phyloP scores from a whole-genome alignment of 805 yeast genomes.

The Metschnikowia shivogae region DNA sequence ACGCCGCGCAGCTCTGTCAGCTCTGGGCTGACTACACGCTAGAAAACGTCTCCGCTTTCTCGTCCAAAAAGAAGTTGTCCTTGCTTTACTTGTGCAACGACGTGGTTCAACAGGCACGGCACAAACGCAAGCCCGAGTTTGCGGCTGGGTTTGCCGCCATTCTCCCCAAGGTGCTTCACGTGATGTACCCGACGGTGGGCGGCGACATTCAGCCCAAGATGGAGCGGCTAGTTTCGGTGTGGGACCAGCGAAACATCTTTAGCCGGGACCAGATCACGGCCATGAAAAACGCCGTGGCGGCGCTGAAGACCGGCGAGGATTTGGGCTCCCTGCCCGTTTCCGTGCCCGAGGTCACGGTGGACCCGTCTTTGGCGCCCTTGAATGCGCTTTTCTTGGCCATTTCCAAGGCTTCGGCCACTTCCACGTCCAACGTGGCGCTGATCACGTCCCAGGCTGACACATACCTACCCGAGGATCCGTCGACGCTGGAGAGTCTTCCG shows the following conservation, averaged over 20 bases:
- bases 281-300: conserved; percentile 24
- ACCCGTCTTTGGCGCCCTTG: conserved; percentile 30
- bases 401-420: conserved; percentile 19
- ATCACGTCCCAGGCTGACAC: conserved; percentile 35
- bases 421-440: conserved; percentile 31
- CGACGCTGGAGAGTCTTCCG: conserved; percentile 35
- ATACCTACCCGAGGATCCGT: conserved; percentile 34
- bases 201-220: conserved; percentile 43
- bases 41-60: conserved; percentile 5
- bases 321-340: background rate
- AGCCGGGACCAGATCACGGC: conserved; percentile 21
- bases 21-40: conserved; percentile 46
- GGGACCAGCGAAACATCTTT: conserved; percentile 54
- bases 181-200: conserved; percentile 30
- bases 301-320: conserved; percentile 15
- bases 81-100: conserved; percentile 74
- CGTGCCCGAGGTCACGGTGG: conserved; percentile 12
- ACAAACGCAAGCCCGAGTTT: conserved; percentile 56
- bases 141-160: conserved; percentile 52
- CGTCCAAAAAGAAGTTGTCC: conserved; percentile 42
- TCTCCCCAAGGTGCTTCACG: conserved; percentile 39
- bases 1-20: conserved; percentile 48
- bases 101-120: conserved; percentile 72
- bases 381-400: conserved; percentile 29
- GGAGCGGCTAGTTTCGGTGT: conserved; percentile 49